Evolutionary conservation across 805 yeast species (phyloP).

Genomic region (Maudiozyma barnettii): DNA sequence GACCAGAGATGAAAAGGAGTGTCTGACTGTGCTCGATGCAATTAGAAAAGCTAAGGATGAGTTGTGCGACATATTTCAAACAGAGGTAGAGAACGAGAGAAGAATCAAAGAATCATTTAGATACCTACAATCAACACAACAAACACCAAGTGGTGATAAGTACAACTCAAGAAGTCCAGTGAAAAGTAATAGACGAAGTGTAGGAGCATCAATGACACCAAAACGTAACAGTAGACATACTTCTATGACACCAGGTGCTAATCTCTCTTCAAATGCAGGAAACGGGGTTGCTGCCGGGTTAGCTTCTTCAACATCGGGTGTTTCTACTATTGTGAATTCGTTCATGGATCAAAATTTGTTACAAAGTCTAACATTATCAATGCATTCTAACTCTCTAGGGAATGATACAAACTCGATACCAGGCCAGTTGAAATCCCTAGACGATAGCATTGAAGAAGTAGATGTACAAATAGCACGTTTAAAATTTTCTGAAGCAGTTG

Average conservation of each 20-base stretch:
- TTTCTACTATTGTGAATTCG: conserved; percentile 1
- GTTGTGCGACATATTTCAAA: conserved; percentile 43
- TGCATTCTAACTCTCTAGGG: conserved; percentile 51
- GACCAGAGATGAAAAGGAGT: conserved; percentile 18
- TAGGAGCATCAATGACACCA: conserved; percentile 13
- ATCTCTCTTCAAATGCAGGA: neutral
- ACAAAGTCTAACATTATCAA: conserved; percentile 51
- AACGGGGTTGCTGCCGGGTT: neutral
- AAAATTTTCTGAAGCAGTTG: conserved; percentile 39
- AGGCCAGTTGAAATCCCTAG: conserved; percentile 42
- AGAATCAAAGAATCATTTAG: conserved; percentile 38
- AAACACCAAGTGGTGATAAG: conserved; percentile 24
- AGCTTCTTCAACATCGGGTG: neutral
- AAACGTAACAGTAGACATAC: conserved; percentile 6
- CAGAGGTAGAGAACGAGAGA: conserved; percentile 37
- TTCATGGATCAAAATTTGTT: conserved; percentile 31
- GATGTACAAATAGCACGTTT: conserved; percentile 60
- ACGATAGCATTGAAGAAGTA: conserved; percentile 56
- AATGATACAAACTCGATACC: conserved; percentile 37
- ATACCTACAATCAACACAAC: conserved; percentile 30
- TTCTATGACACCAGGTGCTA: neutral
- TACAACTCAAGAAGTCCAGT: conserved; percentile 26
- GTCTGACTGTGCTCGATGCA: conserved; percentile 39
- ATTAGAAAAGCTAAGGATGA: conserved; percentile 56
- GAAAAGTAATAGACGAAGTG: conserved; percentile 28